phyloP scores from a whole-genome alignment of 2,329 filamentous ascomycete species.

The Colletotrichum musae region DNA sequence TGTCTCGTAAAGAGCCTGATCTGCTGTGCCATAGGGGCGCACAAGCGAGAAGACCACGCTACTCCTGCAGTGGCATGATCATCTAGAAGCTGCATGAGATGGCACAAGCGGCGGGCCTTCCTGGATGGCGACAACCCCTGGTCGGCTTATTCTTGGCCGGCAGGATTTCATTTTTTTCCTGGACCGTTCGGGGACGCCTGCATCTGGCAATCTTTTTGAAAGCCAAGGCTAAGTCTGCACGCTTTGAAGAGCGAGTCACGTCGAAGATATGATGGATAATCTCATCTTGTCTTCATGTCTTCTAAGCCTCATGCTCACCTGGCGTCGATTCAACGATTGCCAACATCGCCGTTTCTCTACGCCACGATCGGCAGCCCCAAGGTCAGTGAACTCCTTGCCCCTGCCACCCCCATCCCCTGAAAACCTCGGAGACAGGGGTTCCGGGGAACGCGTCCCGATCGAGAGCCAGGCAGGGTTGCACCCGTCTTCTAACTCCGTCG shows the following conservation, averaged over 20 bases:
- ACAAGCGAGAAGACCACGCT: constrained; percentile 8
- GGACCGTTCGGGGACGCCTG: not conserved
- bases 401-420: not conserved
- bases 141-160: constrained; percentile 9
- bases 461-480: not conserved
- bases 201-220: not conserved
- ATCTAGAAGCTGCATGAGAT: constrained; percentile 8
- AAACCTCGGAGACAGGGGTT: constrained; percentile 2
- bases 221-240: too few relatives aligned
- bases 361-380: not conserved
- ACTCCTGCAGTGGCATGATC: constrained; percentile 16
- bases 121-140: not conserved
- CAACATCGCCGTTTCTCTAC: too few relatives aligned
- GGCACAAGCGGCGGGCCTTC: constrained; percentile 13
- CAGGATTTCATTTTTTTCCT: not conserved
- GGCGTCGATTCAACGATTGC: too few relatives aligned
- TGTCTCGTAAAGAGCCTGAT: not conserved
- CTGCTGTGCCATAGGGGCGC: constrained; percentile 9
- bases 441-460: constrained; percentile 20
- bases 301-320: too few relatives aligned
- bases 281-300: too few relatives aligned
- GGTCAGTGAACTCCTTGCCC: constrained; percentile 1
- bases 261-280: too few relatives aligned
- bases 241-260: too few relatives aligned
- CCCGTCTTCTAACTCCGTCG: not conserved